Evolutionary conservation across 345 rosid genomes (phyloP).

Genomic region (Gossypioides kirkii): DNA sequence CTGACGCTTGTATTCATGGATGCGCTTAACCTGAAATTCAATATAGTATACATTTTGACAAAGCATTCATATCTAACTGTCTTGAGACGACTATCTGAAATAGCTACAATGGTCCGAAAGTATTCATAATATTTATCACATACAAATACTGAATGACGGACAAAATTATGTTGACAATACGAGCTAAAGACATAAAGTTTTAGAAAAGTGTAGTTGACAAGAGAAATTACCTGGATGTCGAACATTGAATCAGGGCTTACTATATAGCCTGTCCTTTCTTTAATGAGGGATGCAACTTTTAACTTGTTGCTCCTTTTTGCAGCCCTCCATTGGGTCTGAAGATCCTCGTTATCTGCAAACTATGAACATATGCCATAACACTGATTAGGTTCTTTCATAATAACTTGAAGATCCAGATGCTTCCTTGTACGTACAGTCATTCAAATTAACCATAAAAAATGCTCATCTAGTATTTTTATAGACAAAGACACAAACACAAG

Average conservation of each 20-base stretch:
- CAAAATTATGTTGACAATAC: too few relatives aligned
- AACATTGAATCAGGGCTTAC: conserved; percentile 81
- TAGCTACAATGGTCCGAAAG: neutral
- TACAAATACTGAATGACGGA: too few relatives aligned
- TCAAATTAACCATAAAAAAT: neutral
- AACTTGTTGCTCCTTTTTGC: conserved; percentile 70
- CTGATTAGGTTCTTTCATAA: conserved; percentile 16
- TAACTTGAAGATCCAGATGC: neutral
- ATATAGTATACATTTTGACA: neutral
- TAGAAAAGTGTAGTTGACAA: conserved; percentile 6
- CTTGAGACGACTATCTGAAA: neutral
- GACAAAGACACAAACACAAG: neutral
- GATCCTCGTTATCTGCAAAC: conserved; percentile 72
- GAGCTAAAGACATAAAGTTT: too few relatives aligned
- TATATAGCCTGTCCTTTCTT: conserved; percentile 67
- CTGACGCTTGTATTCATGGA: conserved; percentile 77
- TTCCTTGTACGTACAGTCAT: neutral
- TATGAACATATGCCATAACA: conserved; percentile 23
- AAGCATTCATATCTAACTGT: neutral
- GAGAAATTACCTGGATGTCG: conserved; percentile 62
- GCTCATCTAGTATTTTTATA: neutral
- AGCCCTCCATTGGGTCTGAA: conserved; percentile 59
- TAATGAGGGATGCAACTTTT: conserved; percentile 57
- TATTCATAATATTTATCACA: too few relatives aligned
- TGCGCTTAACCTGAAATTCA: conserved; percentile 58